Percentiles rank a stretch among this genome's conserved stretches.
Evolutionary conservation across 2,329 filamentous ascomycete species (phyloP).

Genomic region (Celoporthe dispersa): DNA sequence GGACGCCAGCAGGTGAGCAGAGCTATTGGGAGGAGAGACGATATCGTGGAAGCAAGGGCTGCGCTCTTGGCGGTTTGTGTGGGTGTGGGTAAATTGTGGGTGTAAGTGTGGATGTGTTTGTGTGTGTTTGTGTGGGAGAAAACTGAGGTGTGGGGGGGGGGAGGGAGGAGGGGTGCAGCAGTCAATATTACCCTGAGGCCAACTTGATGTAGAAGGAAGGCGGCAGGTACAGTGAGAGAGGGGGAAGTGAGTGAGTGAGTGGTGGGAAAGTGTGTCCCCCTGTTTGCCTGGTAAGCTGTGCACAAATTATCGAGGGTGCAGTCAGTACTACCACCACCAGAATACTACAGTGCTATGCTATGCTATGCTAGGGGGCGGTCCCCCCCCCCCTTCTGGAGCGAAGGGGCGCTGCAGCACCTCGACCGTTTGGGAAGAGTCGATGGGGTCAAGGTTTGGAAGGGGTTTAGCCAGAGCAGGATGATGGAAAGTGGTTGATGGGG

Average conservation of each 20-base stretch:
- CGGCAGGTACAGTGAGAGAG: neutral
- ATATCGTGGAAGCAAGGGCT: neutral
- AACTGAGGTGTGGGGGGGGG: neutral
- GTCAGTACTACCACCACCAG: neutral
- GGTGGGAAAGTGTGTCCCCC: neutral
- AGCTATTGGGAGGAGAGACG: neutral
- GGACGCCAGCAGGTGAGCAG: neutral
- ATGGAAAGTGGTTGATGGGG: neutral
- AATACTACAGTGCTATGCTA: neutral
- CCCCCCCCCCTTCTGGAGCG: neutral
- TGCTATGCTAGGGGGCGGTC: neutral
- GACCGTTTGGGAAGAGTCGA: neutral
- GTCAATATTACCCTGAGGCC: neutral
- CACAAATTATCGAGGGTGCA: neutral
- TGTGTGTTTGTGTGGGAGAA: neutral
- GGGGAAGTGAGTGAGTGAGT: no score
- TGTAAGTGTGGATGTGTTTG: neutral
- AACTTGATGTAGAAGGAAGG: neutral
- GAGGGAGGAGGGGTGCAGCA: neutral
- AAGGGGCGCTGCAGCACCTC: neutral
- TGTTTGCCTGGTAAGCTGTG: neutral
- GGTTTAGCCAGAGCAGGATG: neutral
- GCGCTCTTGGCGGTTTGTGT: neutral
- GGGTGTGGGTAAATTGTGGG: neutral
- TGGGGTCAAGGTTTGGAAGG: neutral